phyloP scores from a whole-genome alignment of 2,329 filamentous ascomycete genomes.

The Aureobasidium sp. region DNA sequence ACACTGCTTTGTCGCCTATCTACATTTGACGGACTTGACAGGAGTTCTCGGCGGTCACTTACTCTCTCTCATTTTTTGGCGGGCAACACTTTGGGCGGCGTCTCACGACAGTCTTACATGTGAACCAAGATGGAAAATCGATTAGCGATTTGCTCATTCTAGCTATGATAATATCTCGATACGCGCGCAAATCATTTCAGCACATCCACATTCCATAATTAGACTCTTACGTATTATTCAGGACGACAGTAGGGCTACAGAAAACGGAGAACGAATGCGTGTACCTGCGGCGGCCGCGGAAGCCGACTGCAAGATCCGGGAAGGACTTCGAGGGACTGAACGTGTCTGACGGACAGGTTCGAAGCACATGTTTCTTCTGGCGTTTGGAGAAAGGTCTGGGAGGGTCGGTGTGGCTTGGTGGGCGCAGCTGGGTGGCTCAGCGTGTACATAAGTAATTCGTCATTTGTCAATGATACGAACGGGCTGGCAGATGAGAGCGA shows the following conservation, averaged over 20 bases:
- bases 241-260: background rate
- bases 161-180: slow-evolving; percentile 5
- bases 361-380: background rate
- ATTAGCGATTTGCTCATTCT: background rate
- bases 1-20: background rate
- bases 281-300: background rate
- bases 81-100: slow-evolving; percentile 1
- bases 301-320: background rate
- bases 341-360: background rate
- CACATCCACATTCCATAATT: background rate
- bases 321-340: background rate
- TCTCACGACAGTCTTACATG: slow-evolving; percentile 11
- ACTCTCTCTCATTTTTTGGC: background rate
- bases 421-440: slow-evolving; percentile 5
- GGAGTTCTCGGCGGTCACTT: background rate
- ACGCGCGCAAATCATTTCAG: background rate
- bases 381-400: slow-evolving; percentile 3
- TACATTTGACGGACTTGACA: background rate
- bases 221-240: background rate
- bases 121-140: background rate
- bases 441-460: background rate
- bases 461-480: background rate
- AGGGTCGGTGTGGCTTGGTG: slow-evolving; percentile 8
- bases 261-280: no score
- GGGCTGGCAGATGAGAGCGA: background rate